phyloP scores from a whole-genome alignment of 345 rosid species.

The Aquilaria yunnanensis region DNA sequence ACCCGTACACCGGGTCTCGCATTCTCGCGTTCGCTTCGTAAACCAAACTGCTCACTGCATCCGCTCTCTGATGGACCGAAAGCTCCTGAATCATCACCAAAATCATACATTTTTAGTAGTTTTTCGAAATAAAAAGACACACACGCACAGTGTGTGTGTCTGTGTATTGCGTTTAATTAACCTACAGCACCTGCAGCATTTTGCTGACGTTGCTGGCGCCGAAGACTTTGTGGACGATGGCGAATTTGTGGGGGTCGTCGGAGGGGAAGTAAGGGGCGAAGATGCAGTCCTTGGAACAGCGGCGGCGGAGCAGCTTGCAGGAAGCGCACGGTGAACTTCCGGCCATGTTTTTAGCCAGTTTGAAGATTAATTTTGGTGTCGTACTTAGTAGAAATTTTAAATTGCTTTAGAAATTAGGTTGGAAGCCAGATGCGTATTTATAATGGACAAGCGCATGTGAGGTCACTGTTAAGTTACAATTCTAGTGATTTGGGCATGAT shows the following conservation, averaged over 20 bases:
- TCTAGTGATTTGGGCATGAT: no score
- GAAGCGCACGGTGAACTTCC: slow-evolving; percentile 62
- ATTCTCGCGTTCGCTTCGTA: slow-evolving; percentile 64
- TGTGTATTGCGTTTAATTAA: background rate
- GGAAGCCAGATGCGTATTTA: no score
- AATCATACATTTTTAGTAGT: background rate
- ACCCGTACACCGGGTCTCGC: slow-evolving; percentile 64
- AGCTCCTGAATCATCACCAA: slow-evolving; percentile 34
- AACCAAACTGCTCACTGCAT: slow-evolving; percentile 59
- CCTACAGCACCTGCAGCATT: slow-evolving; percentile 48
- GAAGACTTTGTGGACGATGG: slow-evolving; percentile 63
- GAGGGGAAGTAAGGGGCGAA: slow-evolving; percentile 70
- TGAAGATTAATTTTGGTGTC: no score
- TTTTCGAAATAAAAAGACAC: background rate
- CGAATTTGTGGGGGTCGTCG: slow-evolving; percentile 56
- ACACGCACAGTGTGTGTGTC: background rate
- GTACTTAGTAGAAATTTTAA: no score
- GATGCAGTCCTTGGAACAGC: slow-evolving; percentile 61
- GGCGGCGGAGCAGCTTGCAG: slow-evolving; percentile 56
- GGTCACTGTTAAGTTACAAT: no score
- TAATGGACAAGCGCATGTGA: no score
- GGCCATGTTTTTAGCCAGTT: slow-evolving; percentile 17
- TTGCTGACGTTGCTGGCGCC: slow-evolving; percentile 73
- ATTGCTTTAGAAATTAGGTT: no score
- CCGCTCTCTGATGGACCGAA: slow-evolving; percentile 46